phyloP scores from a whole-genome alignment of 306 rosid species.

The Ammopiptanthus mongolicus region DNA sequence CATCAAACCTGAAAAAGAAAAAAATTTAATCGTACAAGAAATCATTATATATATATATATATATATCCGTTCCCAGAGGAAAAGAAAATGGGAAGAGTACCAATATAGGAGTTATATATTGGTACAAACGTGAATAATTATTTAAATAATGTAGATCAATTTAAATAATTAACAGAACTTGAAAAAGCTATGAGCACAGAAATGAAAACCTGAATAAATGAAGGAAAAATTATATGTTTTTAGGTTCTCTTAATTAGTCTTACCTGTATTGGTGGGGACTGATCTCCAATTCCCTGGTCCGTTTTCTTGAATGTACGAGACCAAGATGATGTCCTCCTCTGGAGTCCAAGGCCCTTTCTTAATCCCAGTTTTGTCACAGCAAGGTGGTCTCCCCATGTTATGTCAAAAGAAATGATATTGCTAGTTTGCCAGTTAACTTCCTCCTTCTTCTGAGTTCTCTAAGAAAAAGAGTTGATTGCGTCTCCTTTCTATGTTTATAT shows the following conservation, averaged over 20 bases:
- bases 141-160: background rate
- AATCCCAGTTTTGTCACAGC: constrained; percentile 64
- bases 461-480: background rate
- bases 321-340: constrained; percentile 87
- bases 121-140: no score
- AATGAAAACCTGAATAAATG: background rate
- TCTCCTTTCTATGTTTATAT: background rate
- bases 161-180: background rate
- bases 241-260: background rate
- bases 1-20: constrained; percentile 48
- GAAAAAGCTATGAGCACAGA: background rate
- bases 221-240: no score
- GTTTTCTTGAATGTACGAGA: constrained; percentile 83
- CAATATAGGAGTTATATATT: no score
- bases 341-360: constrained; percentile 99
- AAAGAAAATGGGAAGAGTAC: background rate
- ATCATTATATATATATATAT: no score
- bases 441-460: background rate
- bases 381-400: constrained; percentile 80
- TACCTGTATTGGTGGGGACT: constrained; percentile 76
- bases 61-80: background rate
- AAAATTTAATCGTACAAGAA: no score
- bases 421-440: background rate
- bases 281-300: constrained; percentile 98
- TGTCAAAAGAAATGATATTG: background rate